Percentiles rank a stretch among this genome's conserved stretches.
Conservation (phyloP, 2,329 filamentous ascomycete species). For the Lojkania enalia region DNA sequence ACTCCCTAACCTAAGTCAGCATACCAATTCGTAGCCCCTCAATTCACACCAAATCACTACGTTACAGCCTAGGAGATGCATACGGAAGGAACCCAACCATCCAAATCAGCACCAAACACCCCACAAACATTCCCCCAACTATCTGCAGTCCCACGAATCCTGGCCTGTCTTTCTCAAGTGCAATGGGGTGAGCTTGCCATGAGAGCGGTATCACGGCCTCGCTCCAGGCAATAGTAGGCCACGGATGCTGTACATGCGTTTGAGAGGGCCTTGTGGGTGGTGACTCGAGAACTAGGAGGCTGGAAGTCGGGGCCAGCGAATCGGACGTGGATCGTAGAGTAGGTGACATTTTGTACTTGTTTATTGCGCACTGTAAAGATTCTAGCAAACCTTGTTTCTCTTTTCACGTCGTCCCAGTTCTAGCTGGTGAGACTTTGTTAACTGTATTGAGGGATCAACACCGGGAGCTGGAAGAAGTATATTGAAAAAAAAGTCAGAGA, state of each 20-base stretch:
- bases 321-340: background rate
- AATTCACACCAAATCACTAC: conserved; percentile 14
- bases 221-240: background rate
- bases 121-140: background rate
- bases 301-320: background rate
- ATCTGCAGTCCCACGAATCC: background rate
- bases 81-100: background rate
- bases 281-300: too few relatives aligned
- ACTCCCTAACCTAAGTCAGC: too few relatives aligned
- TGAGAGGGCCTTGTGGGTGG: background rate
- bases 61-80: background rate
- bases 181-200: too few relatives aligned
- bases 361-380: too few relatives aligned
- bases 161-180: background rate
- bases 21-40: too few relatives aligned
- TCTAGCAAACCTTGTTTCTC: too few relatives aligned
- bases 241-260: background rate
- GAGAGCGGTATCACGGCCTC: background rate
- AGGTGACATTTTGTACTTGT: too few relatives aligned
- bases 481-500: too few relatives aligned
- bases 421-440: too few relatives aligned
- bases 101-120: background rate
- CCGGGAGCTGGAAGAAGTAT: too few relatives aligned
- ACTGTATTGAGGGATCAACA: too few relatives aligned
- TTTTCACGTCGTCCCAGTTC: too few relatives aligned